Conservation (phyloP, 2,329 filamentous ascomycete species). For the Nothophoma quercina region DNA sequence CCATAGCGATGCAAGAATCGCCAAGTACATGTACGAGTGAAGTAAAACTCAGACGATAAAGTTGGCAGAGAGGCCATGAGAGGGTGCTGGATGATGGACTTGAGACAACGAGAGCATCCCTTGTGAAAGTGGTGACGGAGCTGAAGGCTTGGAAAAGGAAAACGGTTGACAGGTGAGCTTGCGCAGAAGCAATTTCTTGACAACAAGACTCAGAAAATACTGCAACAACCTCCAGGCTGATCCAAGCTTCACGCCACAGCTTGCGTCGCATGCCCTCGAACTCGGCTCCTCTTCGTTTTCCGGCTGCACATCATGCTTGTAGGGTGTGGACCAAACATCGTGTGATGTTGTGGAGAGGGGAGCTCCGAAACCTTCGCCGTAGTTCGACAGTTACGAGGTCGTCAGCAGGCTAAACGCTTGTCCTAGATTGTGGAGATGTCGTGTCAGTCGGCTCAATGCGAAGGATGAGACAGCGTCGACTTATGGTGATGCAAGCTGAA, state of each 20-base stretch:
- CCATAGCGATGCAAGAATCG: neutral
- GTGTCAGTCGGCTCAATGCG: neutral
- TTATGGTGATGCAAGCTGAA: neutral
- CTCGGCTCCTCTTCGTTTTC: neutral
- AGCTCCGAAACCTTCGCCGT: neutral
- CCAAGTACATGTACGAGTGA: neutral
- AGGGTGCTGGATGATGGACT: neutral
- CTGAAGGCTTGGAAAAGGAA: neutral
- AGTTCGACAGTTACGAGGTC: neutral
- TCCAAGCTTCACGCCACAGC: neutral
- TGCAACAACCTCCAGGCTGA: neutral
- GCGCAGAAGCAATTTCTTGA: conserved; percentile 9
- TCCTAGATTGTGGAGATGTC: neutral
- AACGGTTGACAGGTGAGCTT: neutral
- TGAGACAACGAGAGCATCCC: neutral
- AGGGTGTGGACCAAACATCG: neutral
- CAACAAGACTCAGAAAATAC: conserved; percentile 1
- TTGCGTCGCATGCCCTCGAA: conserved; percentile 3
- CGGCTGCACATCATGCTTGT: neutral
- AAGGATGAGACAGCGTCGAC: neutral
- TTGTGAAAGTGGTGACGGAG: neutral
- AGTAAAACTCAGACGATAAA: neutral
- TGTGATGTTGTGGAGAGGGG: conserved; percentile 3
- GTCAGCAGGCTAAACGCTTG: conserved; percentile 10
- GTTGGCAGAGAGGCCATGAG: neutral